Conservation (phyloP, 164 flowering plant species). For the Hamamelis virginiana region DNA sequence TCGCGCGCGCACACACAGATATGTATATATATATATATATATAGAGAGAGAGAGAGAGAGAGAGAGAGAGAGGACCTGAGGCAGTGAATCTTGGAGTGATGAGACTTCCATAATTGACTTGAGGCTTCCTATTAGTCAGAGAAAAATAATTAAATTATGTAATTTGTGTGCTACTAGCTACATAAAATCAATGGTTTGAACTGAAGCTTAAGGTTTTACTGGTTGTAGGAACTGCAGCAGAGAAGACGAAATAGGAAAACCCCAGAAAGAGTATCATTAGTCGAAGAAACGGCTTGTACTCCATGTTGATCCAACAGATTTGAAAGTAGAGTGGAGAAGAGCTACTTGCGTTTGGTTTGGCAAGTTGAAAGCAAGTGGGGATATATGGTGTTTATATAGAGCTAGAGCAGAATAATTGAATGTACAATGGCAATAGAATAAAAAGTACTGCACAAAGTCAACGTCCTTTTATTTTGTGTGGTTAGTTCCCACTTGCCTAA, state of each 20-base stretch:
- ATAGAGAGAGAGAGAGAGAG: conserved; percentile 17
- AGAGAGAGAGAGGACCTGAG: conserved; percentile 29
- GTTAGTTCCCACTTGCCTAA: conserved; percentile 34
- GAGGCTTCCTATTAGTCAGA: conserved; percentile 31
- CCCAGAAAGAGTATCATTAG: conserved; percentile 30
- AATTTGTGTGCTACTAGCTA: not conserved
- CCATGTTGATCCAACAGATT: conserved; percentile 19
- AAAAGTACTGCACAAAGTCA: conserved; percentile 16
- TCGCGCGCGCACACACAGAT: not conserved
- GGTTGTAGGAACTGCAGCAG: conserved; percentile 34
- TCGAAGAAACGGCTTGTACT: conserved; percentile 19
- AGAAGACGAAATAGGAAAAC: conserved; percentile 29
- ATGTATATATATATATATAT: not conserved
- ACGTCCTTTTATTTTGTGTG: conserved; percentile 11
- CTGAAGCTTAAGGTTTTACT: conserved; percentile 21
- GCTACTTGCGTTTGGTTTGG: conserved; percentile 1
- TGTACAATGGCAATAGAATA: not conserved
- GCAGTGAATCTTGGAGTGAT: conserved; percentile 15
- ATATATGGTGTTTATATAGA: conserved; percentile 19
- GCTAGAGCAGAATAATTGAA: not conserved
- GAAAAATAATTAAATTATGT: not conserved
- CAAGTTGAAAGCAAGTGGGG: not conserved
- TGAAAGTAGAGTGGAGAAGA: not conserved
- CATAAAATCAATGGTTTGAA: not conserved
- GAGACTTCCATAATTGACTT: conserved; percentile 18